phyloP scores from a whole-genome alignment of 2,329 filamentous ascomycete genomes.

The Ophiocordyceps camponoti-leonardi region DNA sequence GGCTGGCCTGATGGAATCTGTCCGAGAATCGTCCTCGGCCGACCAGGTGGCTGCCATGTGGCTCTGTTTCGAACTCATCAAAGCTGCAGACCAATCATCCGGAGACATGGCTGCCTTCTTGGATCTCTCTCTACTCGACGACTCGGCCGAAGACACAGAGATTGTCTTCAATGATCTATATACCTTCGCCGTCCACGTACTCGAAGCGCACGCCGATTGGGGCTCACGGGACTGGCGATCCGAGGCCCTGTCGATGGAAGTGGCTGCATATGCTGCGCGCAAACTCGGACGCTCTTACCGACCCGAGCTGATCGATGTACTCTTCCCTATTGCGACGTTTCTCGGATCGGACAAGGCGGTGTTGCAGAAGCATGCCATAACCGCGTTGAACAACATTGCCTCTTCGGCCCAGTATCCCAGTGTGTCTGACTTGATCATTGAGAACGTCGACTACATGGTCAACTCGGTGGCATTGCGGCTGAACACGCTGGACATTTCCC shows the following conservation, averaged over 20 bases:
- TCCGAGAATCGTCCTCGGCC: slow-evolving; percentile 39
- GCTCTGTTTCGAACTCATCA: slow-evolving; percentile 59
- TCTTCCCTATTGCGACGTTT: slow-evolving; percentile 85
- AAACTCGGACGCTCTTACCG: slow-evolving; percentile 53
- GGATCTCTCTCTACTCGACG: slow-evolving; percentile 25
- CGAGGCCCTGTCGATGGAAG: slow-evolving; percentile 65
- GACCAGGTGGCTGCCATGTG: slow-evolving; percentile 58
- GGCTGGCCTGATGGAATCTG: slow-evolving; percentile 44
- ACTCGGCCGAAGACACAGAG: slow-evolving; percentile 23
- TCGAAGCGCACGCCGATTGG: slow-evolving; percentile 36
- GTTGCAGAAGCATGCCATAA: slow-evolving; percentile 67
- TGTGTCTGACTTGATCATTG: slow-evolving; percentile 65
- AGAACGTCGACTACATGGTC: slow-evolving; percentile 91
- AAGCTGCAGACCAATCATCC: slow-evolving; percentile 32
- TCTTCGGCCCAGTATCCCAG: slow-evolving; percentile 54
- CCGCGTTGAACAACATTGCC: slow-evolving; percentile 67
- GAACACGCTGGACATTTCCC: slow-evolving; percentile 82
- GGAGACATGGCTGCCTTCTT: slow-evolving; percentile 50
- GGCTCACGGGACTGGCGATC: slow-evolving; percentile 48
- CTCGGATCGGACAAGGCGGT: slow-evolving; percentile 52
- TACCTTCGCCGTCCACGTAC: slow-evolving; percentile 43
- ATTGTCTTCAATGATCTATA: slow-evolving; percentile 47
- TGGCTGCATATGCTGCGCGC: slow-evolving; percentile 57
- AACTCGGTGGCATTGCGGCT: slow-evolving; percentile 81
- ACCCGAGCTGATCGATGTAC: slow-evolving; percentile 71